Evolutionary conservation across 768 basidiomycete species (phyloP).

Genomic region (Lentinula sp.): DNA sequence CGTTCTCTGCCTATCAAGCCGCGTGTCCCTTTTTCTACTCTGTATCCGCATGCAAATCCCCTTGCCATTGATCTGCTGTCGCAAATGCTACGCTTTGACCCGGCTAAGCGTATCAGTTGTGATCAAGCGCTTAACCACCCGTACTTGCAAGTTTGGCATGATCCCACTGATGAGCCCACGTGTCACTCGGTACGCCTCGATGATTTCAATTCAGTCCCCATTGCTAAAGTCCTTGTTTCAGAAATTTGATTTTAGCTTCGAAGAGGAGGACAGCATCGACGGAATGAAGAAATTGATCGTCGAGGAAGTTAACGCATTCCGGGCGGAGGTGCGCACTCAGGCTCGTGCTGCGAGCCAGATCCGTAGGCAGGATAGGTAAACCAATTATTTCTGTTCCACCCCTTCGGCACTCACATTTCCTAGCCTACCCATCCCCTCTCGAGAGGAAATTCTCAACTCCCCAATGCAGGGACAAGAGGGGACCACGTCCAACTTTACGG

Average conservation of each 20-base stretch:
- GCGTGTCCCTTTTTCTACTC: conserved; percentile 82
- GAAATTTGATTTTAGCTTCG: conserved; percentile 96
- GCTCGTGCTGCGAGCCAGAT: conserved; percentile 67
- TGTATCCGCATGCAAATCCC: conserved; percentile 93
- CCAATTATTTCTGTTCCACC: not conserved
- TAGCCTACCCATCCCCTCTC: conserved; percentile 73
- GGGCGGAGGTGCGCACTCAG: conserved; percentile 84
- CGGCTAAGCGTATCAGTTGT: conserved; percentile 92
- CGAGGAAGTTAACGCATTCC: conserved; percentile 86
- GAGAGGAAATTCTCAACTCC: conserved; percentile 77
- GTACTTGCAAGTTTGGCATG: conserved; percentile 96
- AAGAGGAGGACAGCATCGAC: conserved; percentile 93
- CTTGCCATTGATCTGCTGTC: conserved; percentile 89
- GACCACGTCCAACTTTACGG: conserved; percentile 64
- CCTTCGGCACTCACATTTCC: not conserved
- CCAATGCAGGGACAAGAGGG: conserved; percentile 70
- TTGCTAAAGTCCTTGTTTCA: conserved; percentile 19
- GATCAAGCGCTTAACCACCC: conserved; percentile 94
- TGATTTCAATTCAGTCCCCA: not conserved
- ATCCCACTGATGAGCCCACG: conserved; percentile 88
- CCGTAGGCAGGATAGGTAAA: conserved; percentile 71
- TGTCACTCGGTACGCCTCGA: conserved; percentile 60
- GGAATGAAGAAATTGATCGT: conserved; percentile 97
- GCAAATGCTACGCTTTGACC: conserved; percentile 93
- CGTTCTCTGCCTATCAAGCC: conserved; percentile 97